These are phyloP conservation scores for Camellia lanceoleosa DNA, from an alignment of 148 eudicot species.

Conservation along the genomic window DNA sequence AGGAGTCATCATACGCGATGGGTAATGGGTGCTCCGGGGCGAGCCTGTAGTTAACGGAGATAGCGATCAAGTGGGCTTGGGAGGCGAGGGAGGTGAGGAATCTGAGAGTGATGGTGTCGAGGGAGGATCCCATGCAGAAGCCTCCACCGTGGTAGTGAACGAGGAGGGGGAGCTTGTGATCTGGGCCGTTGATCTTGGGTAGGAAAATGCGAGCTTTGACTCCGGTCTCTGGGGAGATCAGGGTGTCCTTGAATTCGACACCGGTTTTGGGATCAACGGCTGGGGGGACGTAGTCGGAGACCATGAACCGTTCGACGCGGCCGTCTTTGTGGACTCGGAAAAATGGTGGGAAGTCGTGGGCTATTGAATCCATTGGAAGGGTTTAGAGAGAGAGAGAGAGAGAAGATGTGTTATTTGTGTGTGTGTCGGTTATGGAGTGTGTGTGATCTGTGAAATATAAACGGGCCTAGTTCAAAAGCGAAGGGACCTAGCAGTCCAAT, in stretches of 20 bases:
- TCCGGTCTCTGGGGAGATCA: constrained; percentile 18
- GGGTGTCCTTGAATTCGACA: constrained; percentile 30
- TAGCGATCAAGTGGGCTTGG: constrained; percentile 8
- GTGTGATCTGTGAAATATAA: no score
- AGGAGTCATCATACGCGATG: constrained; percentile 36
- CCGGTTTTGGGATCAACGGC: constrained; percentile 21
- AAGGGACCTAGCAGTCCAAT: no score
- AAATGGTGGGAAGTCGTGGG: background rate
- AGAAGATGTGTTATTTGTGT: no score
- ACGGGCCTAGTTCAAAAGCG: no score
- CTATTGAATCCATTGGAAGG: background rate
- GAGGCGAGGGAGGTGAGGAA: constrained; percentile 12
- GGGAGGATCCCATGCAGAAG: constrained; percentile 17
- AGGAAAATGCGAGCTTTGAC: constrained; percentile 25
- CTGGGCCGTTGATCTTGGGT: constrained; percentile 5
- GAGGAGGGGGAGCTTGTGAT: background rate
- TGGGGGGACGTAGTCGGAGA: constrained; percentile 13
- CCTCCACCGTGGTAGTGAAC: constrained; percentile 24
- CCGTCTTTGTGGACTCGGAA: background rate
- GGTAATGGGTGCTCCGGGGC: constrained; percentile 37
- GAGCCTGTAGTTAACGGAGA: constrained; percentile 35
- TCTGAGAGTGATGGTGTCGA: background rate
- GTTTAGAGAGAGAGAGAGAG: no score
- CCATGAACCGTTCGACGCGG: background rate
- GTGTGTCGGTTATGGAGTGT: no score